Evolutionary conservation across 2,329 filamentous ascomycete genomes (phyloP).

Genomic region (Pseudocercospora vitis): DNA sequence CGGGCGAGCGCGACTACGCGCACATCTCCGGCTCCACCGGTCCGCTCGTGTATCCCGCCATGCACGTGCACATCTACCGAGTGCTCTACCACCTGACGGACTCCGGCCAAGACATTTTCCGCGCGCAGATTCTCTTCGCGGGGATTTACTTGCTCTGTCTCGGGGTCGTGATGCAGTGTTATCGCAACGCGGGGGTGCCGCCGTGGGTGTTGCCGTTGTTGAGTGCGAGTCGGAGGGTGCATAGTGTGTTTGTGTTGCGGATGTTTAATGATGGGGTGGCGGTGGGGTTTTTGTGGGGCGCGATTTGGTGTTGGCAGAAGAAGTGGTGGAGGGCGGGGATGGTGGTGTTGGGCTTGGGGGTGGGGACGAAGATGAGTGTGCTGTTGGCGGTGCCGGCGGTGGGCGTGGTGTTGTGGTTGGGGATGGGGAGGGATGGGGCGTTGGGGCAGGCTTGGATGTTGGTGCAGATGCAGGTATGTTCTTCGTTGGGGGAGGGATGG

Average conservation of each 20-base stretch:
- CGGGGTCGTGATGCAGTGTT: conserved; percentile 77
- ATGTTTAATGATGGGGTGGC: conserved; percentile 97
- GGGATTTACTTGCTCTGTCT: conserved; percentile 75
- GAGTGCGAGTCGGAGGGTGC: conserved; percentile 84
- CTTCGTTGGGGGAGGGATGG: too few relatives aligned
- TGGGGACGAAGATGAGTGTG: conserved; percentile 95
- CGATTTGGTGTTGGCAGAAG: conserved; percentile 76
- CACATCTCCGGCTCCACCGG: conserved; percentile 85
- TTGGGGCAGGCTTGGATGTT: conserved; percentile 71
- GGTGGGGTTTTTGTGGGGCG: conserved; percentile 75
- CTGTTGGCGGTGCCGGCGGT: conserved; percentile 81
- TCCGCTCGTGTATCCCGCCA: conserved; percentile 90
- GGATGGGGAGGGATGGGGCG: conserved; percentile 64
- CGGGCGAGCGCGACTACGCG: conserved; percentile 85
- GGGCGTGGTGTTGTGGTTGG: conserved; percentile 72
- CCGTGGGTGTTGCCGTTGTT: conserved; percentile 85
- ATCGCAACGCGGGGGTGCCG: conserved; percentile 73
- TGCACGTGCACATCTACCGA: conserved; percentile 88
- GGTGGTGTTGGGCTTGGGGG: conserved; percentile 70
- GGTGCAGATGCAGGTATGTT: conserved; percentile 71
- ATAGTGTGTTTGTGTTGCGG: conserved; percentile 88
- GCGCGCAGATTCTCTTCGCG: conserved; percentile 83
- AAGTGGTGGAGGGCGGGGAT: conserved; percentile 72
- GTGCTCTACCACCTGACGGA: conserved; percentile 75
- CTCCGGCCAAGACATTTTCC: conserved; percentile 69